Base-by-base conservation (phyloP, 768 basidiomycete genomes). In the Russula griseocarnosa region DNA sequence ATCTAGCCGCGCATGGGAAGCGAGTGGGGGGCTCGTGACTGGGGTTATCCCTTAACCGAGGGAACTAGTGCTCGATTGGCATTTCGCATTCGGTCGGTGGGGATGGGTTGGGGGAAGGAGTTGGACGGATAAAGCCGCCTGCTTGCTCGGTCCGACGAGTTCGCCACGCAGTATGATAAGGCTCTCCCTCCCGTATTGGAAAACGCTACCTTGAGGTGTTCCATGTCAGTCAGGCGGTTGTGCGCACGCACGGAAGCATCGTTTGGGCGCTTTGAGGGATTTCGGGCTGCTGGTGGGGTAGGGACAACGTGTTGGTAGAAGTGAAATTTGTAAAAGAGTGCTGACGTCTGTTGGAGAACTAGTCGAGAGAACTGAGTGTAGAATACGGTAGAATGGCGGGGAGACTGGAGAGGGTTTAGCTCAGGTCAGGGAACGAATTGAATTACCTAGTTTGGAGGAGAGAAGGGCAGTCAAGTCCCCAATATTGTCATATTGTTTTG, bases 11-110 rank as follows among this genome's bases (percentile, higher is more conserved):
- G 53, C 20, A 46, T 30, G 38, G 44, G 46, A 54, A 61, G 60
- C 60, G 40, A 47, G 44, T 26, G 34, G 24, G 30, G 13, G 63
- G 63, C 63, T 55, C 63, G 63, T 64, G 63, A 64, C 63, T 60
- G 58, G 52, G 28, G n/a, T 53, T 64, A 64, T 55, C 63, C 63
- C 63, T 64, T 64, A 64, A 60, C 63, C 53, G 63, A 61, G 14
- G 44, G 44, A 40, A n/a, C 61, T 62, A 55, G 61, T 50, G 20
- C 46, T 62, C 61, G 54, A 62, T 62, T 62, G 36, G 60, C 44
- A 22, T 46, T 30, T 30, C 28, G 28, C 28, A 28, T n/a, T 63
- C 47, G 52, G 57, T 54, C 57, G 62, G 42, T 44, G 42, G n/a
- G 44, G 44, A 3, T 47, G n/a, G 46, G 46, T 11, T 22, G 9